phyloP scores from a whole-genome alignment of 805 yeast species.

The Dipodascus geniculatus region DNA sequence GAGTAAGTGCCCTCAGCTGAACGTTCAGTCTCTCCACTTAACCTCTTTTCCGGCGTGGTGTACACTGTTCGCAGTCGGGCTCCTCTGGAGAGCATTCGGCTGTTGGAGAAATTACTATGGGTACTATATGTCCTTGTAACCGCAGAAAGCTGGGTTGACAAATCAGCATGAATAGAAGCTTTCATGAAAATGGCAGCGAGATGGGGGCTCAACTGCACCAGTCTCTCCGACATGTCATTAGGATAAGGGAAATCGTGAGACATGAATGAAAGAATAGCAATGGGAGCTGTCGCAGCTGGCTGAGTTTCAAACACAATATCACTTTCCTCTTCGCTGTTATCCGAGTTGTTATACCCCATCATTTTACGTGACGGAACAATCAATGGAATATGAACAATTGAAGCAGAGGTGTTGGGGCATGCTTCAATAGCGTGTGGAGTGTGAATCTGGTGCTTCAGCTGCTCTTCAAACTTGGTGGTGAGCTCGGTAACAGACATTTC shows the following conservation, averaged over 20 bases:
- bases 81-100: background rate
- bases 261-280: constrained; percentile 22
- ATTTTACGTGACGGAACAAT: constrained; percentile 16
- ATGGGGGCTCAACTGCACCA: constrained; percentile 22
- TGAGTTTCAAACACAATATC: constrained; percentile 4
- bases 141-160: constrained; percentile 15
- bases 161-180: constrained; percentile 19
- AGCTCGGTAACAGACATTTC: constrained; percentile 19
- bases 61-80: background rate
- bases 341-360: background rate
- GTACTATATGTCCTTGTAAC: background rate
- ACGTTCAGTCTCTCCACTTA: constrained; percentile 2
- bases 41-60: background rate
- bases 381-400: constrained; percentile 22
- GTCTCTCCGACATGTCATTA: constrained; percentile 12
- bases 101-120: background rate
- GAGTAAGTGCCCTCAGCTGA: background rate
- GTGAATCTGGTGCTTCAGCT: constrained; percentile 9
- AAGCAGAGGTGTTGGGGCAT: constrained; percentile 3
- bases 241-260: constrained; percentile 25
- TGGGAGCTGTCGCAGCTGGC: constrained; percentile 18
- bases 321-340: background rate
- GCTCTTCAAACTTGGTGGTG: constrained; percentile 18
- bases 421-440: background rate
- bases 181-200: constrained; percentile 20